phyloP scores from a whole-genome alignment of 139 green algal genomes.

The Pedinophyceae sp. region DNA sequence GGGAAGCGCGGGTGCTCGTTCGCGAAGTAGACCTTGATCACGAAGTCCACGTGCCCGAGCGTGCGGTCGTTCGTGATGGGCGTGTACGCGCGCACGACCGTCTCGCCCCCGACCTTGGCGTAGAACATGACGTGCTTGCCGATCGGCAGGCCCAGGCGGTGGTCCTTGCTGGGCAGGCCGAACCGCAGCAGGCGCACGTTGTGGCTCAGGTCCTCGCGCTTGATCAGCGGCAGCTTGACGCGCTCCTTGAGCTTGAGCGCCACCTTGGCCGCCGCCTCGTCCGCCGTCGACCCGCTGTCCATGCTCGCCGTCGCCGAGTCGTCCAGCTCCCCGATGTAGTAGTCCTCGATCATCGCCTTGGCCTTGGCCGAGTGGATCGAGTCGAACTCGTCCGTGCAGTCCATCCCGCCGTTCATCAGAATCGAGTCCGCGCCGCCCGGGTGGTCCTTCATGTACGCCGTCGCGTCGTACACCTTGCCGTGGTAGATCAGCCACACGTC shows the following conservation, averaged over 20 bases:
- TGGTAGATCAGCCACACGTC: conserved; percentile 34
- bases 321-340: conserved; percentile 62
- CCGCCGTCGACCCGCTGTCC: too few species aligned
- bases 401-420: conserved; percentile 38
- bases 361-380: conserved; percentile 70
- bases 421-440: conserved; percentile 77
- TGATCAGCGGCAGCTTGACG: conserved; percentile 52
- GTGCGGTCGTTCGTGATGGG: conserved; percentile 68
- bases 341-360: conserved; percentile 64
- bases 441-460: conserved; percentile 80
- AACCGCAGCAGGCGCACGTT: conserved; percentile 86
- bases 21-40: conserved; percentile 80
- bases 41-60: conserved; percentile 82
- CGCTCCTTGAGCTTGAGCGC: conserved; percentile 66
- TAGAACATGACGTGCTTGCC: conserved; percentile 93
- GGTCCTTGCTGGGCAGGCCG: conserved; percentile 62
- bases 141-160: conserved; percentile 76
- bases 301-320: too few species aligned
- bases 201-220: conserved; percentile 63
- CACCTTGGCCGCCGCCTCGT: conserved; percentile 16
- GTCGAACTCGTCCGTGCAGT: conserved; percentile 79
- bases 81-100: conserved; percentile 91
- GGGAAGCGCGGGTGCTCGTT: conserved; percentile 78
- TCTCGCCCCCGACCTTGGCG: conserved; percentile 61
- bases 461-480: conserved; percentile 80